phyloP scores from a whole-genome alignment of 306 rosid species.

The Benincasa hispida region DNA sequence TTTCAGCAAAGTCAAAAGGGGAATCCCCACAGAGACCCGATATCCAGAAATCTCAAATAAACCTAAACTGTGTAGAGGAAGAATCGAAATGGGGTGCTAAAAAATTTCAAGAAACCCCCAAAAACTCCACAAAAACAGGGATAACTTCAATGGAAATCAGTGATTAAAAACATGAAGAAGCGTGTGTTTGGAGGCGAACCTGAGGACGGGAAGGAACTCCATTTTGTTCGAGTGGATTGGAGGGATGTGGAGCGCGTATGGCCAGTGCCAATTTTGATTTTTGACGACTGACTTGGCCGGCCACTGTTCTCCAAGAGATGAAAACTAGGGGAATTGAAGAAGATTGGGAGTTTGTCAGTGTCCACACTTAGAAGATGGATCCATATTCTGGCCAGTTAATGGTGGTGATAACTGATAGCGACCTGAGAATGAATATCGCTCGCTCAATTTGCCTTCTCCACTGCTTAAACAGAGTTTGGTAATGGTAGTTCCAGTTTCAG shows the following conservation, averaged over 20 bases:
- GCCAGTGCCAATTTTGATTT: not conserved
- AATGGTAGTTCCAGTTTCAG: not conserved
- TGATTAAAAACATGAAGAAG: not conserved
- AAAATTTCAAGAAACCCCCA: not conserved
- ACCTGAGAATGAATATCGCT: not conserved
- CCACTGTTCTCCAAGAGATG: not conserved
- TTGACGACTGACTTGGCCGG: not conserved
- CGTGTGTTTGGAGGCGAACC: conserved; percentile 11
- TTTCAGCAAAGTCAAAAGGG: not conserved
- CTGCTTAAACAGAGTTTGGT: not conserved
- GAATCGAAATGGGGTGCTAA: not conserved
- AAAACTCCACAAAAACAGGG: not conserved
- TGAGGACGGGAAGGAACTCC: conserved; percentile 10
- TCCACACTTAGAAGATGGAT: not conserved
- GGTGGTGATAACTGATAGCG: not conserved
- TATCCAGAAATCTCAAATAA: not conserved
- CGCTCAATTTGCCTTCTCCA: not conserved
- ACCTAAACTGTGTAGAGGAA: not conserved
- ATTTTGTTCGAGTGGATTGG: conserved; percentile 9
- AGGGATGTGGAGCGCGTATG: conserved; percentile 40
- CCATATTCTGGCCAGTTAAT: not conserved
- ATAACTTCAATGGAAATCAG: not conserved
- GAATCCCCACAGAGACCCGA: conserved; percentile 7
- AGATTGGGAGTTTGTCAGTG: not conserved
- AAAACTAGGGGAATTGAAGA: not conserved